Base-by-base conservation (phyloP, 139 green algal species). In the Nannochloris sp. region DNA sequence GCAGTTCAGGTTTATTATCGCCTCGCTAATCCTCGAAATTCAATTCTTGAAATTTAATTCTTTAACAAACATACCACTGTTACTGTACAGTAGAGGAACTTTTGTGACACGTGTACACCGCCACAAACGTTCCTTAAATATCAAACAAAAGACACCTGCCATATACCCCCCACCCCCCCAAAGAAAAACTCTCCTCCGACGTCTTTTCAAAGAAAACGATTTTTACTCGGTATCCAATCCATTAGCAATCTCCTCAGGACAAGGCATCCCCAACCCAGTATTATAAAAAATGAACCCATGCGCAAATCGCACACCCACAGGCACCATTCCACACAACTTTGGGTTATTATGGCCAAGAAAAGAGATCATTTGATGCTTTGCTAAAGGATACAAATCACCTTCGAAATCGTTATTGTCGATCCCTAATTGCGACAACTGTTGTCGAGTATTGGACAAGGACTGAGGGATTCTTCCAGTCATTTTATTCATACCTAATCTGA, bases 321-420 rank as follows among this genome's bases (percentile, higher is more conserved):
- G 69, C 25, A 81, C 64, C 74, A 79, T 81, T 36, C 74, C 74
- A 37, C 74, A 81, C 56, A 80, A 65, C 7, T 57, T 44, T 2
- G 59, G 60, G 39, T 78, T 79, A 35, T 71, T 45, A 12, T 51
- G 46, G 13, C 37, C 54, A 0, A 56, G 57, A 10, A 71, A 64
- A 14, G 58, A 57, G 15, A 69, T 47, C 19, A 79, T 23, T 23
- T n/a, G 60, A 55, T 60, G 35, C 23, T 42, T 24, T 0, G 61
- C 45, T 25, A 79, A 56, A 14, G 23, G 15, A 48, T 71, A 59
- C 23, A 79, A 55, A 34, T 79, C 24, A 3, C 72, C 72, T 34
- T 56, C 27, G 55, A 76, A 57, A 33, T 68, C 29, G 44, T 72
- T 76, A n/a, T 45, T 39, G 30, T 58, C 64, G 56, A 67, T 30